Evolutionary conservation across 2,329 filamentous ascomycete species (phyloP).

Genomic region (Colletotrichum sp.): DNA sequence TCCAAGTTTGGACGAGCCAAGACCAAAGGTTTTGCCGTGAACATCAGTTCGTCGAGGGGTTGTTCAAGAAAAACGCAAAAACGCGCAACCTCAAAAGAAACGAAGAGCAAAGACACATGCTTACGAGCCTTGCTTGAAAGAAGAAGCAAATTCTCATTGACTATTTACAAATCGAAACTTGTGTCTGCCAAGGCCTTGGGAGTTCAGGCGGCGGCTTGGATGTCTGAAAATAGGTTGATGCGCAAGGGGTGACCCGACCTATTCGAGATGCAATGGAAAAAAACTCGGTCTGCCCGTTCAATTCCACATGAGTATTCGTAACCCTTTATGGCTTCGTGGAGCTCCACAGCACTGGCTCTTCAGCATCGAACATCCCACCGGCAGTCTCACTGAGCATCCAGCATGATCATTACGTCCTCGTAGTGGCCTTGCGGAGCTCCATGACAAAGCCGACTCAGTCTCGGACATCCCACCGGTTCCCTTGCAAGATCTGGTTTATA

Average conservation of each 20-base stretch:
- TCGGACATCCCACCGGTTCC: not conserved
- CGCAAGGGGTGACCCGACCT: not conserved
- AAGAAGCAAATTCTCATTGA: too few species aligned
- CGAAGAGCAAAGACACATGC: rapidly evolving
- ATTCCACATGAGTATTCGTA: rapidly evolving
- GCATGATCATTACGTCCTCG: not conserved
- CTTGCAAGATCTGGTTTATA: rapidly evolving
- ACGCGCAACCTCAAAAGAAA: rapidly evolving
- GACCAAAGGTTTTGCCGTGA: too few species aligned
- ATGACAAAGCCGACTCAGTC: rapidly evolving
- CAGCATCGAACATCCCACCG: not conserved
- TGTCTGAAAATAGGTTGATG: not conserved
- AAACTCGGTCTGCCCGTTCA: not conserved
- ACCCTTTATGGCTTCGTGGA: not conserved
- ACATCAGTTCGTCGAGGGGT: too few species aligned
- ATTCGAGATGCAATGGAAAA: not conserved
- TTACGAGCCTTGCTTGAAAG: not conserved
- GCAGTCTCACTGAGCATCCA: not conserved
- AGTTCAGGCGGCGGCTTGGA: not conserved
- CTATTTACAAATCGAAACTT: rapidly evolving
- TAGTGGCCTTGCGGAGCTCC: not conserved
- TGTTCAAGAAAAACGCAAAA: too few species aligned
- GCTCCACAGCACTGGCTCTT: not conserved
- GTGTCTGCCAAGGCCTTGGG: rapidly evolving
- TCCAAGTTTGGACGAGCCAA: too few species aligned